A percentile compares a stretch with the other conserved stretches of the same genome.
phyloP scores from a whole-genome alignment of 768 basidiomycete genomes.

The Lactarius hengduanensis region DNA sequence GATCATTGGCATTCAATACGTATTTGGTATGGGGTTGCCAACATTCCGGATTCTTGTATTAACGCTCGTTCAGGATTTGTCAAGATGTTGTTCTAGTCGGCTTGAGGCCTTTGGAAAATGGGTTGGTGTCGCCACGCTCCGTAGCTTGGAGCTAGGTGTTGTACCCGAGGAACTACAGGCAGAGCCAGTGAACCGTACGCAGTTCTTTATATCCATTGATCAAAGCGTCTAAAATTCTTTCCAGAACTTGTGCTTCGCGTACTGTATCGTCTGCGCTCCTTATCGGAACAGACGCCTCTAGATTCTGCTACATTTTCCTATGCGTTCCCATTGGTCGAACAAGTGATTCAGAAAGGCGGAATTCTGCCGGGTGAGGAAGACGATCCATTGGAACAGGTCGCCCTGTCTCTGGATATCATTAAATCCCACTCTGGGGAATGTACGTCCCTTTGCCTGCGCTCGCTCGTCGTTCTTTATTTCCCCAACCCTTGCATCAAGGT shows the following conservation, averaged over 20 bases:
- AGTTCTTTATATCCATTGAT: not conserved
- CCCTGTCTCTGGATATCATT: constrained; percentile 66
- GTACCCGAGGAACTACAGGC: constrained; percentile 71
- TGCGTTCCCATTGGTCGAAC: constrained; percentile 67
- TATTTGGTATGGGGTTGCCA: constrained; percentile 61
- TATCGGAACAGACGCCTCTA: constrained; percentile 79
- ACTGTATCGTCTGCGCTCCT: constrained; percentile 75
- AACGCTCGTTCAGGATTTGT: constrained; percentile 51
- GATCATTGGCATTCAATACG: constrained; percentile 61
- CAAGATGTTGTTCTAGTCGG: constrained; percentile 70
- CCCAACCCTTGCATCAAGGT: constrained; percentile 46
- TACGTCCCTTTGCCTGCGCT: constrained; percentile 39
- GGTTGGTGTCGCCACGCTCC: constrained; percentile 81
- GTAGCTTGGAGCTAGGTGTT: constrained; percentile 61
- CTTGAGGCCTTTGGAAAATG: constrained; percentile 65
- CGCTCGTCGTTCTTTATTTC: not conserved
- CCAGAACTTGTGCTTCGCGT: constrained; percentile 80
- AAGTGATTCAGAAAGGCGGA: constrained; percentile 69
- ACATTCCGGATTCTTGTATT: not conserved
- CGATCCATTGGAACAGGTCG: constrained; percentile 76
- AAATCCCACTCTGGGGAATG: constrained; percentile 74
- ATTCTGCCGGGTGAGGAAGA: constrained; percentile 65
- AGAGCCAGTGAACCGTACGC: constrained; percentile 66
- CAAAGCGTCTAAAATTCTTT: not conserved
- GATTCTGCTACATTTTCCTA: constrained; percentile 87